A percentile compares a stretch with the other conserved stretches of the same genome.
phyloP scores from a whole-genome alignment of 179 eudicot genomes.

The Corrigiola litoralis region DNA sequence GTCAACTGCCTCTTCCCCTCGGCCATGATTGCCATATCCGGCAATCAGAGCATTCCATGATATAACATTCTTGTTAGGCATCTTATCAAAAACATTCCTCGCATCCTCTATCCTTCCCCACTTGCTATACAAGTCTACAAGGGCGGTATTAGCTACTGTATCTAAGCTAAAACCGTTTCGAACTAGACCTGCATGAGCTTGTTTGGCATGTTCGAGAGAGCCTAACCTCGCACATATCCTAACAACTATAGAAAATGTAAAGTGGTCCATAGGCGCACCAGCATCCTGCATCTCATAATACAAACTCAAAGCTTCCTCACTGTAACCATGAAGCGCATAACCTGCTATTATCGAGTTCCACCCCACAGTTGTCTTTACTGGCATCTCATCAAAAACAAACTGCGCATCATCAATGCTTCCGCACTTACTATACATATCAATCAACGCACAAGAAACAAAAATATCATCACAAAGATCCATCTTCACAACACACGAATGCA shows the following conservation, averaged over 20 bases:
- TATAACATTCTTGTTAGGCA: conserved; percentile 58
- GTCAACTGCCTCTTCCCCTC: conserved; percentile 64
- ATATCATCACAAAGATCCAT: conserved; percentile 45
- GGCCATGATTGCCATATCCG: conserved; percentile 83
- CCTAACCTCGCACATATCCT: conserved; percentile 75
- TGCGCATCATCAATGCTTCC: conserved; percentile 70
- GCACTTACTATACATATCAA: conserved; percentile 84
- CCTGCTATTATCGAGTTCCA: conserved; percentile 83
- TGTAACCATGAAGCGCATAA: conserved; percentile 82
- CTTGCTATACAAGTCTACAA: conserved; percentile 82
- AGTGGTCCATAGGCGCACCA: conserved; percentile 77
- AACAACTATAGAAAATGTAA: conserved; percentile 68
- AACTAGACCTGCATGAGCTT: conserved; percentile 79
- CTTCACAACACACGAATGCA: conserved; percentile 65
- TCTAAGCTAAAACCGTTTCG: conserved; percentile 79
- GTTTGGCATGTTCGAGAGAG: conserved; percentile 76
- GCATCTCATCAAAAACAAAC: conserved; percentile 61
- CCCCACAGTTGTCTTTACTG: conserved; percentile 61
- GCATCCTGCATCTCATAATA: conserved; percentile 79
- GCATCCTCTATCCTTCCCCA: conserved; percentile 95
- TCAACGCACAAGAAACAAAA: conserved; percentile 65
- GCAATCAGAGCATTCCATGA: conserved; percentile 88
- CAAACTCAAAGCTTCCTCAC: conserved; percentile 71
- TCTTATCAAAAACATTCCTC: conserved; percentile 60
- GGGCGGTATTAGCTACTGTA: conserved; percentile 70